Conservation (phyloP, 306 rosid genomes). For the Prunus fruticosa region DNA sequence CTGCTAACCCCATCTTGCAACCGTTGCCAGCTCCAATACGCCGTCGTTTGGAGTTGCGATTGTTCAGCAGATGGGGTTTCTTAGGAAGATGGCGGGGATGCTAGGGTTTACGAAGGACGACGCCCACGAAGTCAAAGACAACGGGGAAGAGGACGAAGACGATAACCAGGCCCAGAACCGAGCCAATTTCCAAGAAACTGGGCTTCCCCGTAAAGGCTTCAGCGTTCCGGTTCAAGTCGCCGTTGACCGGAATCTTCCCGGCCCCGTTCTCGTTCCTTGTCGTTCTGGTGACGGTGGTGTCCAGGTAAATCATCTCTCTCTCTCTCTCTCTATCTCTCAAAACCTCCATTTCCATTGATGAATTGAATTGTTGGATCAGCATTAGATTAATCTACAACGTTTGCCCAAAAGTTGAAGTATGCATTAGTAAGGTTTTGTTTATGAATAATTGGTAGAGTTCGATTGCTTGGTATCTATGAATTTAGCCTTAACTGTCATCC, state of each 20-base stretch:
- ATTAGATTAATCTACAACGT: not conserved
- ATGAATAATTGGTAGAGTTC: not conserved
- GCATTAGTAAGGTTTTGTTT: not conserved
- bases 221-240: constrained; percentile 66
- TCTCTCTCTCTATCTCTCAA: not conserved
- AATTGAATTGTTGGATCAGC: not conserved
- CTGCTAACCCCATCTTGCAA: not conserved
- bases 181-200: constrained; percentile 41
- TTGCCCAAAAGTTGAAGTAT: not conserved
- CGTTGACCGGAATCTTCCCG: constrained; percentile 55
- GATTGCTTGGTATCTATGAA: not conserved
- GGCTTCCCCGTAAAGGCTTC: constrained; percentile 67
- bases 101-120: constrained; percentile 70
- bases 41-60: not conserved
- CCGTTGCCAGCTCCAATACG: not conserved
- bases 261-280: constrained; percentile 60
- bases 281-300: constrained; percentile 72
- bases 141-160: constrained; percentile 26
- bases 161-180: constrained; percentile 35
- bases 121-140: constrained; percentile 43
- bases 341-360: not conserved
- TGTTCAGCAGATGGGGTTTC: constrained; percentile 42
- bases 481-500: not conserved
- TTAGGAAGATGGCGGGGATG: constrained; percentile 45
- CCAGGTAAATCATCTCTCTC: constrained; percentile 53